Conservation (phyloP, 345 rosid species). For the Sonneratia alba region DNA sequence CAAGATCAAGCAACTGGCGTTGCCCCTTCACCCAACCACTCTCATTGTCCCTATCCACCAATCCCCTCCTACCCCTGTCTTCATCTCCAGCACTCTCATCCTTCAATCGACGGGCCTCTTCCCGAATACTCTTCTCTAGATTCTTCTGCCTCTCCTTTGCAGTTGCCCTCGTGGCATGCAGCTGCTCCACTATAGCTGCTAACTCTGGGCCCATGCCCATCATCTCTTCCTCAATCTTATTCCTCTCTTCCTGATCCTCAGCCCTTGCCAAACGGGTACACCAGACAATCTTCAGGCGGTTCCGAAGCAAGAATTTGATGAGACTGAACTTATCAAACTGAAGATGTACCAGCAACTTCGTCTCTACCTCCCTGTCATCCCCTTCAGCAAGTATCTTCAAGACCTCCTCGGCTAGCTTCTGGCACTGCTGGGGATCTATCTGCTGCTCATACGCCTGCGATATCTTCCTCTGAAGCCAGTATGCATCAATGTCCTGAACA, state of each 20-base stretch:
- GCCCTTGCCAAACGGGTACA: slow-evolving; percentile 95
- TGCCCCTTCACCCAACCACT: slow-evolving; percentile 80
- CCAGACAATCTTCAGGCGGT: slow-evolving; percentile 83
- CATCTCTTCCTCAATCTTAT: slow-evolving; percentile 81
- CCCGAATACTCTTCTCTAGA: slow-evolving; percentile 84
- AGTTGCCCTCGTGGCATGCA: slow-evolving; percentile 89
- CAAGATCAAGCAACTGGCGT: slow-evolving; percentile 80
- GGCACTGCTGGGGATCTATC: slow-evolving; percentile 84
- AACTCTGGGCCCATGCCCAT: slow-evolving; percentile 51
- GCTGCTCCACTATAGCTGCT: slow-evolving; percentile 76
- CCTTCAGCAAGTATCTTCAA: slow-evolving; percentile 76
- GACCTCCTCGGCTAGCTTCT: slow-evolving; percentile 88
- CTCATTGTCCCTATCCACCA: slow-evolving; percentile 57
- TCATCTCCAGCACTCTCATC: slow-evolving; percentile 67
- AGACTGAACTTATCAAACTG: slow-evolving; percentile 64
- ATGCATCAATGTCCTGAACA: slow-evolving; percentile 94
- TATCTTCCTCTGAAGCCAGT: slow-evolving; percentile 94
- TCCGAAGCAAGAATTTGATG: slow-evolving; percentile 55
- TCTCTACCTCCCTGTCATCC: slow-evolving; percentile 79
- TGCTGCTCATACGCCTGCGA: slow-evolving; percentile 82
- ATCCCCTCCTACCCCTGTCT: slow-evolving; percentile 47
- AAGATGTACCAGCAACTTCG: slow-evolving; percentile 47
- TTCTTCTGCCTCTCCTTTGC: slow-evolving; percentile 94
- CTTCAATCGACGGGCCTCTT: slow-evolving; percentile 86
- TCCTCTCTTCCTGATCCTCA: slow-evolving; percentile 73